Percentiles rank a stretch among this genome's conserved stretches.
These are phyloP conservation scores for Geranomyces michiganensis DNA, from an alignment of 192 early-diverging fungal species.

Conservation along the genomic window DNA sequence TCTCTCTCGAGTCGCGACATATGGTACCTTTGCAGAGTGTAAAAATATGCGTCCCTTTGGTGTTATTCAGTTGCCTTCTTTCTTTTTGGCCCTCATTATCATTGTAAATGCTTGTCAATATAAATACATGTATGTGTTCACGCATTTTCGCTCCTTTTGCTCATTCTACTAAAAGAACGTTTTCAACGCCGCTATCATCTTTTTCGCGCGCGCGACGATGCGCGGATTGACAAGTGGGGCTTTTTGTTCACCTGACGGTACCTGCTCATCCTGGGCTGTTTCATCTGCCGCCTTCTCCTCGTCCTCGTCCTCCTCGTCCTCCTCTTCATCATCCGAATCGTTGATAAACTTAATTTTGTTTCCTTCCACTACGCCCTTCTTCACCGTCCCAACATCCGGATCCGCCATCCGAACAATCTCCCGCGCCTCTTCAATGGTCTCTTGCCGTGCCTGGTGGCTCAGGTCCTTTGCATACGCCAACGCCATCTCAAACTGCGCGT, in stretches of 20 bases:
- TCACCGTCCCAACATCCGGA: not conserved
- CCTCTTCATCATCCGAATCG: slow-evolving; percentile 15
- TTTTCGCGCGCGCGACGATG: not conserved
- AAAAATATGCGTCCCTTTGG: no score
- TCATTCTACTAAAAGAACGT: not conserved
- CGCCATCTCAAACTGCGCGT: slow-evolving; percentile 16
- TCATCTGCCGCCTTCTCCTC: not conserved
- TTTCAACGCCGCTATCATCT: not conserved
- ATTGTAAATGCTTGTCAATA: no score
- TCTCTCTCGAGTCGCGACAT: no score
- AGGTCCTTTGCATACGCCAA: slow-evolving; percentile 31
- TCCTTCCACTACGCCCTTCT: slow-evolving; percentile 12
- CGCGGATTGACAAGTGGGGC: not conserved
- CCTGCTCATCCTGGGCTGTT: not conserved
- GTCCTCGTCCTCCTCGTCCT: slow-evolving; percentile 1
- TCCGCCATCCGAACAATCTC: slow-evolving; percentile 22
- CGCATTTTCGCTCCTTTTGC: no score
- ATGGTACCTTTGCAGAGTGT: no score
- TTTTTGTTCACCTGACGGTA: not conserved
- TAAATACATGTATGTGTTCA: no score
- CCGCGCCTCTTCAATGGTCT: slow-evolving; percentile 40
- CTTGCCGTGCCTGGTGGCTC: slow-evolving; percentile 18
- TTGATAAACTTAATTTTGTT: slow-evolving; percentile 29
- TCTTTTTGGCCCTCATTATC: no score
- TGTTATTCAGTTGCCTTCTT: no score